phyloP scores from a whole-genome alignment of 78 protist species.

The Carpediemonas membranifera region DNA sequence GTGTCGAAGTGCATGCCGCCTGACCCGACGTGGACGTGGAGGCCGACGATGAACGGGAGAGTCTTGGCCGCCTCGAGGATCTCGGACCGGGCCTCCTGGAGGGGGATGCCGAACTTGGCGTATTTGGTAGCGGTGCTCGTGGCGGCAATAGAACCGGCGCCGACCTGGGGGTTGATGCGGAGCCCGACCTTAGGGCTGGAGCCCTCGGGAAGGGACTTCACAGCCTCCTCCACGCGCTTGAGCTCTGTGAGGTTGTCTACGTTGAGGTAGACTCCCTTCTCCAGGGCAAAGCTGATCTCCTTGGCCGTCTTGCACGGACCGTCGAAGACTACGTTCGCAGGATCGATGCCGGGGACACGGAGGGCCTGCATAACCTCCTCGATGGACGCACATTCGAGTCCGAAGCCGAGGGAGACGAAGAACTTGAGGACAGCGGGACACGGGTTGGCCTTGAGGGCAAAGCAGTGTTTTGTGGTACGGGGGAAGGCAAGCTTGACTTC shows the following conservation, averaged over 20 bases:
- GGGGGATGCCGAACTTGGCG: slow-evolving; percentile 36
- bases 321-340: slow-evolving; percentile 18
- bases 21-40: slow-evolving; percentile 38
- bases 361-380: slow-evolving; percentile 27
- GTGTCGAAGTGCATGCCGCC: slow-evolving; percentile 20
- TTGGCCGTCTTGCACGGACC: slow-evolving; percentile 19
- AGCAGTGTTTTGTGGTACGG: slow-evolving; percentile 9
- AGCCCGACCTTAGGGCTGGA: slow-evolving; percentile 4
- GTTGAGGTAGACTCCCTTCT: slow-evolving; percentile 14
- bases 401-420: slow-evolving; percentile 4
- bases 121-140: slow-evolving; percentile 17
- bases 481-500: no score
- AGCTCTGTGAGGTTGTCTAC: slow-evolving; percentile 36
- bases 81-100: slow-evolving; percentile 4
- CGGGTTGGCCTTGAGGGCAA: slow-evolving; percentile 32
- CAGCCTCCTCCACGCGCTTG: not conserved
- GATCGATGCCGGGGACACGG: not conserved
- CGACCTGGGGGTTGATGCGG: slow-evolving; percentile 43
- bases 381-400: slow-evolving; percentile 25
- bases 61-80: not conserved
- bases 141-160: slow-evolving; percentile 24
- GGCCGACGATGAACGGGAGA: not conserved
- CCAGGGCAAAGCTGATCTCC: slow-evolving; percentile 16
- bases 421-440: not conserved
- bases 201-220: not conserved